Percentiles rank a stretch among this genome's conserved stretches.
Conservation (phyloP, 768 basidiomycete species). For the Calvatia gigantea region DNA sequence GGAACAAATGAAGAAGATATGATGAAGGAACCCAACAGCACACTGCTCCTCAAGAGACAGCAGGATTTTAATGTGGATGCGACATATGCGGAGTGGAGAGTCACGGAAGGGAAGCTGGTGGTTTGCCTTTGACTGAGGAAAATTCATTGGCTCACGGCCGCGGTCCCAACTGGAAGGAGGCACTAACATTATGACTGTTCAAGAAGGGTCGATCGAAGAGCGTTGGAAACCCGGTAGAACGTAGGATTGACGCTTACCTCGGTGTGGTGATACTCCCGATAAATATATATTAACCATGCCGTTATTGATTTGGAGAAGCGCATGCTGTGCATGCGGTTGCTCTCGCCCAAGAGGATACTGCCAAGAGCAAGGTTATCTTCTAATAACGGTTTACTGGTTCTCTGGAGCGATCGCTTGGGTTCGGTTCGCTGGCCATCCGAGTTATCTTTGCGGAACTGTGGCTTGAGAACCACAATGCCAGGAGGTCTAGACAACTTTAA, state of each 20-base stretch:
- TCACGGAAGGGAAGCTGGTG: slow-evolving; percentile 47
- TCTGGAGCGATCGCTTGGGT: not conserved
- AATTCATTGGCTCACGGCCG: not conserved
- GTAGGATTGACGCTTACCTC: not conserved
- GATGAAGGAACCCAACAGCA: slow-evolving; percentile 27
- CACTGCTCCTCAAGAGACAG: slow-evolving; percentile 52
- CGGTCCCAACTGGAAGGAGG: not conserved
- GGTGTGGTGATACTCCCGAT: not conserved
- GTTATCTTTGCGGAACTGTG: not conserved
- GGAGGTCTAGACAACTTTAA: not conserved
- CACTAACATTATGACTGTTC: no score
- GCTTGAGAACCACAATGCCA: not conserved
- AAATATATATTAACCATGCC: no score
- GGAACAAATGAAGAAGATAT: slow-evolving; percentile 12
- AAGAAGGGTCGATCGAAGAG: not conserved
- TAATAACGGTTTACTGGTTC: not conserved
- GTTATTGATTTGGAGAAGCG: not conserved
- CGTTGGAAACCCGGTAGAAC: not conserved
- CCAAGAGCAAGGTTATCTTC: not conserved
- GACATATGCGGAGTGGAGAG: slow-evolving; percentile 67
- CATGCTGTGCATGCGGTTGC: not conserved
- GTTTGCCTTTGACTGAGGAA: slow-evolving; percentile 32
- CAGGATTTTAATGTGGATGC: slow-evolving; percentile 57
- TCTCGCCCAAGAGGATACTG: not conserved
- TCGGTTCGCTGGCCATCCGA: not conserved